phyloP scores from a whole-genome alignment of 2,329 filamentous ascomycete species.

The Aspergillus tanneri region DNA sequence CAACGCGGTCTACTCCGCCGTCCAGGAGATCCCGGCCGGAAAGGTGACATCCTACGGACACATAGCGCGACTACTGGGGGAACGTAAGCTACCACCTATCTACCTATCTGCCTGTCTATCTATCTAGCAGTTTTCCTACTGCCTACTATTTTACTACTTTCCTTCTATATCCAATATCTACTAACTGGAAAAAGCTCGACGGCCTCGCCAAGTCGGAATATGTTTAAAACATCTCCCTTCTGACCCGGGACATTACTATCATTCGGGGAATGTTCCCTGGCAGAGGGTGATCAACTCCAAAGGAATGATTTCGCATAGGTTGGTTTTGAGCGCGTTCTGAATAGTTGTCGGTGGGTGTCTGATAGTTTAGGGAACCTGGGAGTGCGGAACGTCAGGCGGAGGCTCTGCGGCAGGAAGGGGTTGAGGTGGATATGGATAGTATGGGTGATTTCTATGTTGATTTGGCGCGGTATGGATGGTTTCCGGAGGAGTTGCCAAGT shows the following conservation, averaged over 20 bases:
- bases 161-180: too few relatives aligned
- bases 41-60: constrained; percentile 84
- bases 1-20: constrained; percentile 72
- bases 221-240: constrained; percentile 82
- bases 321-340: constrained; percentile 21
- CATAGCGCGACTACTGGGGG: constrained; percentile 61
- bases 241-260: constrained; percentile 55
- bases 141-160: too few relatives aligned
- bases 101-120: neutral
- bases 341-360: constrained; percentile 2
- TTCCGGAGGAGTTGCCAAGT: constrained; percentile 51
- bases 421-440: constrained; percentile 41
- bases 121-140: too few relatives aligned
- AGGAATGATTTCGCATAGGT: constrained; percentile 84
- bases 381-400: constrained; percentile 46
- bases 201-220: constrained; percentile 81
- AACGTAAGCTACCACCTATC: constrained; percentile 52
- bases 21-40: constrained; percentile 80
- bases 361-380: constrained; percentile 38
- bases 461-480: constrained; percentile 48
- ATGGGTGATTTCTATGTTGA: constrained; percentile 48
- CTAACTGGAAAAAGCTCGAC: constrained; percentile 54
- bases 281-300: constrained; percentile 88
- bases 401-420: constrained; percentile 42
- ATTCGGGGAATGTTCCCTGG: constrained; percentile 83